Evolutionary conservation across 257 asterid species (phyloP), one percentile per base, ranked within the genome.

Genomic region (Orobanche coerulescens): DNA sequence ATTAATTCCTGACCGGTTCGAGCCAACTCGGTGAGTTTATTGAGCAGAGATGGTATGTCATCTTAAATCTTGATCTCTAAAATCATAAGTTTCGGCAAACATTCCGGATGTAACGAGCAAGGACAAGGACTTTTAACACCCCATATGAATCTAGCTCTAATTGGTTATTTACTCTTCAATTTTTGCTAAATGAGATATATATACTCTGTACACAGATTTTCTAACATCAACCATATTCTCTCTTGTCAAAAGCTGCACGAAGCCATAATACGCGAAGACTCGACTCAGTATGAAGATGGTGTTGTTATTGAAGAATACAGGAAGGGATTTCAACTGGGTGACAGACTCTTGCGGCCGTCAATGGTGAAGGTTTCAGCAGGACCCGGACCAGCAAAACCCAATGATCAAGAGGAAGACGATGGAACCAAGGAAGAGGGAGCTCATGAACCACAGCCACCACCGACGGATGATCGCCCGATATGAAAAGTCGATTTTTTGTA

Each of bases 331-430:
- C 80, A 58, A 56, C 85, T 88, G 18, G 94, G 89, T 1, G 86
- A 86, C 0, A 82, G 95, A 74, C 96, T 89, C 44, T 71, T 89
- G 61, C 85, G 95, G 36, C 95, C 96, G 44, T 80, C 95, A 19
- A 89, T 89, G 96, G 95, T 86, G 77, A 89, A 89, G 80, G 96
- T 89, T 15, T 86, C 96, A 3, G 75, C 96, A 16, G 95, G 95
- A 11, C 94, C 96, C 4, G 95, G 95, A 43, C 92, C 94, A 10
- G 75, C 79, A 40, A 89, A 84, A 68, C 70, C 81, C 5, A 75
- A 54, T 30, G 81, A 49, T 37, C 63, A 48, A 47, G 77, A 56
- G 3, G 78, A 62, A 54, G 81, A 39, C 11, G 39, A 51, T 18
- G 80, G 71, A 51, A 67, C 79, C 26, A 43, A 54, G 46, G 73